Base-by-base conservation (phyloP, 2,329 filamentous ascomycete species). In the Venturia effusa region DNA sequence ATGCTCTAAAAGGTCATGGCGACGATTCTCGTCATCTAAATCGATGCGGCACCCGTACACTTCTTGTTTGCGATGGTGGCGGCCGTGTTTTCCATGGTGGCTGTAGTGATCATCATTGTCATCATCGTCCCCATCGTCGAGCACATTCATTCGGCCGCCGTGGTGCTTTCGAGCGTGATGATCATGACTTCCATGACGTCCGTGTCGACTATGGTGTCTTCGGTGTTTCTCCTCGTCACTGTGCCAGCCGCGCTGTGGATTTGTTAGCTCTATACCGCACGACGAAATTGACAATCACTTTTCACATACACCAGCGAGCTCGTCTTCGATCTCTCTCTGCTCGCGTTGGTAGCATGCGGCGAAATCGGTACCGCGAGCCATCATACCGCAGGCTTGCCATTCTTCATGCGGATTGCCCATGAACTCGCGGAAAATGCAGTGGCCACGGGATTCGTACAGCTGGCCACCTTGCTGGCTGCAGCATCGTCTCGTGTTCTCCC, bases 321-420 rank as follows among this genome's bases (percentile, higher is more conserved):
- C 61, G 24, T 62, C 61, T 17, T 62, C 61, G 51, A 62, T 39
- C 32, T 62, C 61, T 11, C 40, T 27, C 22, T 45, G n/a, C 39
- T 62, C 61, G 24, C 61, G 61, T 22, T n/a, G 10, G 24, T 54
- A 62, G 61, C 61, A 62, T 15, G n/a, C 61, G 4, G 61, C 61
- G 34, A 62, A 62, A 19, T 54, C 45, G 22, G 61, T 43, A 0
- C 61, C 61, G 13, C 41, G 61, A 41, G 37, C 34, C 22, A 24
- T 43, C 61, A 62, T 51, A n/a, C n/a, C 40, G 41, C 61, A 62
- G 40, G n/a, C 61, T 17, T 43, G 22, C 61, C 61, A 62, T 30
- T 62, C 43, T 17, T 51, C 61, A 37, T 43, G 24, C 4, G 61
- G 61, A 43, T 51, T 27, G 3, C 32, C 43, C 30, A 34, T 37